phyloP scores from a whole-genome alignment of 257 asterid species.

The Coffea canephora region DNA sequence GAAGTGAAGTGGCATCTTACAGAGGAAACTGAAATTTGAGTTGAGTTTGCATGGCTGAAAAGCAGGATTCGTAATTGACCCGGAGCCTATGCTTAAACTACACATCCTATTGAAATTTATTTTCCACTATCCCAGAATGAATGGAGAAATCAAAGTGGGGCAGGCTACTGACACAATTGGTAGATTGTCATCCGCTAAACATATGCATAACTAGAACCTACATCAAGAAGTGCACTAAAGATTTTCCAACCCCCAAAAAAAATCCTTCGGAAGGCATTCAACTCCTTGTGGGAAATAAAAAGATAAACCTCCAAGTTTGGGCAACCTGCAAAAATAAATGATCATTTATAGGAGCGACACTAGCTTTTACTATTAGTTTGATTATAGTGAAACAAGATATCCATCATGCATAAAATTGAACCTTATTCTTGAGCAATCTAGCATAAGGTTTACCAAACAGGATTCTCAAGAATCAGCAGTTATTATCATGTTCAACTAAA shows the following conservation, averaged over 20 bases:
- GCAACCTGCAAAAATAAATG: neutral
- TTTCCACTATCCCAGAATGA: neutral
- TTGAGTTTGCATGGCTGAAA: conserved; percentile 34
- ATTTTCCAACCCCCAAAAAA: neutral
- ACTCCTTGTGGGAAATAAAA: neutral
- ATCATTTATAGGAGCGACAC: neutral
- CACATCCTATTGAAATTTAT: conserved; percentile 44
- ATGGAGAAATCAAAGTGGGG: neutral
- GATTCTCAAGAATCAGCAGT: neutral
- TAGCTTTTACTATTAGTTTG: neutral
- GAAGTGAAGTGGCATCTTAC: conserved; percentile 31
- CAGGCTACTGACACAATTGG: neutral
- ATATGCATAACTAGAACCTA: neutral
- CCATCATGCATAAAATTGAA: neutral
- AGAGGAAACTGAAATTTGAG: conserved; percentile 31
- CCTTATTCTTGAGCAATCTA: neutral
- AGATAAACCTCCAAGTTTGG: neutral
- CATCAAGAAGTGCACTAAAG: neutral
- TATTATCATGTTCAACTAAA: neutral
- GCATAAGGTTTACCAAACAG: neutral
- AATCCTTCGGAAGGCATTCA: neutral
- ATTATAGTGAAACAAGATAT: neutral
- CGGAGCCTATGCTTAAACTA: conserved; percentile 52
- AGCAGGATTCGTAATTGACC: conserved; percentile 19
- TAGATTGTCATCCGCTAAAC: neutral